Evolutionary conservation across 352 stramenopile genomes (phyloP), one percentile per base, ranked within the genome.

Genomic region (Pythium vanterpoolii): DNA sequence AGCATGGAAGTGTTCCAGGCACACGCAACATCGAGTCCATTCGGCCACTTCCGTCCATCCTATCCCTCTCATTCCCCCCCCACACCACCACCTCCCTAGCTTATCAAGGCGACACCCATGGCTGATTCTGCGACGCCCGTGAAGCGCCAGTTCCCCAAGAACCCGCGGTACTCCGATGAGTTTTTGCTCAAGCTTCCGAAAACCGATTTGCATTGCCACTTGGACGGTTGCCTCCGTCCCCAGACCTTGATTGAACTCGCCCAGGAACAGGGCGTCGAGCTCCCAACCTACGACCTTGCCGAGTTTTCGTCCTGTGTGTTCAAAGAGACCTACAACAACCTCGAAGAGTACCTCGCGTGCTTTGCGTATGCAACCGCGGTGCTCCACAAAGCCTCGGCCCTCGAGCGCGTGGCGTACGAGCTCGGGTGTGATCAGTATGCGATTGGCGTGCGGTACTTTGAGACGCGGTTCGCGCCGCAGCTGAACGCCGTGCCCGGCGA

Each of bases 321-420:
- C 58, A 89, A 91, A 44, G 64, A 89, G 60, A 90, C 77, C 5
- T 96, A 96, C 63, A 70, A 66, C 30, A 90, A 64, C 18, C 63
- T 96, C 0, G 83, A 92, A 51, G 82, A 96, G 50, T 96, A 96
- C 53, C 76, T 96, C 33, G 69, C 73, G 31, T 92, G 86, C 72
- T 96, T 96, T 60, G 70, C 74, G 1, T 93, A 90, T 66, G 81
- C 84, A 14, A 76, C 64, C 0, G 76, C 83, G 13, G 83, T 95
- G 38, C 62, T 96, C n/a, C 72, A 76, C 28, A 77, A 69, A 18
- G 56, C 66, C 1, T 62, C 53, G 4, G 86, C 85, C 16, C 69
- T 96, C 51, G 88, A 96, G 61, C 81, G 88, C 19, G 86, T 96
- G 1, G 74, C 85, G 3, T 96, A 94, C 63, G 88, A 96, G 64